Percentiles rank a stretch among this genome's conserved stretches.
Evolutionary conservation across 2,329 filamentous ascomycete genomes (phyloP).

Genomic region (Coniochaeta pulveracea): DNA sequence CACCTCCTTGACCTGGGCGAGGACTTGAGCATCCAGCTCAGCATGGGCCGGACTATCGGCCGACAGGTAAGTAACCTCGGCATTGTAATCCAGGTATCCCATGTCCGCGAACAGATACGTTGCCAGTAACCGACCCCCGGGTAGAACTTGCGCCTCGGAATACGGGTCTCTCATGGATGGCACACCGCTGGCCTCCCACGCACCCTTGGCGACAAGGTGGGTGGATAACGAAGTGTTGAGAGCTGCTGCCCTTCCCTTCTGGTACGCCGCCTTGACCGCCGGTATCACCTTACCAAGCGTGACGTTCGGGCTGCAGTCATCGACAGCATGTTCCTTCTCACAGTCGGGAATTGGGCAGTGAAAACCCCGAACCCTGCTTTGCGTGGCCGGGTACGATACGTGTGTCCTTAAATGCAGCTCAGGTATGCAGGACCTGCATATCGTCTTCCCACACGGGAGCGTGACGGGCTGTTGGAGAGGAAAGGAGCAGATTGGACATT

Average conservation of each 20-base stretch:
- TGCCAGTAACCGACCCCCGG: slow-evolving; percentile 50
- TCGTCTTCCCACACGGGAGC: slow-evolving; percentile 68
- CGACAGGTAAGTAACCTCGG: slow-evolving; percentile 39
- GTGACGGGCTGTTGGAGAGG: slow-evolving; percentile 60
- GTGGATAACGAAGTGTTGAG: slow-evolving; percentile 26
- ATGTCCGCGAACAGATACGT: slow-evolving; percentile 55
- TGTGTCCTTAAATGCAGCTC: slow-evolving; percentile 50
- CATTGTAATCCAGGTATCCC: slow-evolving; percentile 45
- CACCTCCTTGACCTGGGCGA: slow-evolving; percentile 48
- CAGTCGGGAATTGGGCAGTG: slow-evolving; percentile 62
- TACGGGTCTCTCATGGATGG: slow-evolving; percentile 25
- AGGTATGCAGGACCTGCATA: slow-evolving; percentile 69
- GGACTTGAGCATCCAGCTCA: slow-evolving; percentile 22
- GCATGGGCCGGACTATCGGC: slow-evolving; percentile 14
- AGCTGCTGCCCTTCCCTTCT: slow-evolving; percentile 21
- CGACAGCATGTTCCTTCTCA: slow-evolving; percentile 58
- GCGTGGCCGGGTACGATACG: slow-evolving; percentile 66
- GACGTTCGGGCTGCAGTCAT: slow-evolving; percentile 69
- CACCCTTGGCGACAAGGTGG: slow-evolving; percentile 21
- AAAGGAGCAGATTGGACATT: slow-evolving; percentile 64
- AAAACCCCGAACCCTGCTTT: slow-evolving; percentile 58
- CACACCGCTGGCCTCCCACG: slow-evolving; percentile 29
- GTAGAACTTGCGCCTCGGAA: slow-evolving; percentile 23
- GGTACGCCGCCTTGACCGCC: slow-evolving; percentile 42
- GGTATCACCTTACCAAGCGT: slow-evolving; percentile 61